Evolutionary conservation across 1,139 yeast species (phyloP).

Genomic region (Pichia sp.): DNA sequence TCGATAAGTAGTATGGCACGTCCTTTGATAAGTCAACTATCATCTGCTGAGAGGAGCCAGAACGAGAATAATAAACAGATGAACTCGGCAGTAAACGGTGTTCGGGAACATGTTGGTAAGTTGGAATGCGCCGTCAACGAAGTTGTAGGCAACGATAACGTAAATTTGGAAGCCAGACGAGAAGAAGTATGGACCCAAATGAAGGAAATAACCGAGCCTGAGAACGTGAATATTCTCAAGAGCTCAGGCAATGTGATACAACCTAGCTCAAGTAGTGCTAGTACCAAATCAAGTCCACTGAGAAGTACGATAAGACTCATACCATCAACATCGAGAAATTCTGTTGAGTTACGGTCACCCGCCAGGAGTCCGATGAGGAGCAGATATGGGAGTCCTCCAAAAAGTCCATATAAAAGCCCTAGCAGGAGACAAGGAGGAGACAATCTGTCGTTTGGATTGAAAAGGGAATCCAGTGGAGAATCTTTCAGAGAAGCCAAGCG

Average conservation of each 20-base stretch:
- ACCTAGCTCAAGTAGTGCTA: background rate
- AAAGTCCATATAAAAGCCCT: slow-evolving; percentile 3
- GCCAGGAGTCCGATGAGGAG: background rate
- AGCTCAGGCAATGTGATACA: background rate
- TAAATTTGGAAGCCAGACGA: background rate
- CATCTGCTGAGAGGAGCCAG: background rate
- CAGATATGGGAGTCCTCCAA: background rate
- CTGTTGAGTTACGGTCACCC: background rate
- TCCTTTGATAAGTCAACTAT: background rate
- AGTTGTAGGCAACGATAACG: background rate
- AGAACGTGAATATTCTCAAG: background rate
- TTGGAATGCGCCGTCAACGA: background rate
- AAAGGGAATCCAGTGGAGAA: slow-evolving; percentile 7
- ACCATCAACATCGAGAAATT: background rate
- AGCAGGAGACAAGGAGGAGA: background rate
- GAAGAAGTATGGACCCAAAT: background rate
- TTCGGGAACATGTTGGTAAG: background rate
- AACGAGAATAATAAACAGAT: background rate
- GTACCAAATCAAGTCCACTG: slow-evolving; percentile 1
- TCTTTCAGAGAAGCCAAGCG: background rate
- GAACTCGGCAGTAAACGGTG: background rate
- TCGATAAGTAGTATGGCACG: background rate
- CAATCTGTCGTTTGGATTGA: slow-evolving; percentile 9
- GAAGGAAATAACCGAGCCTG: background rate
- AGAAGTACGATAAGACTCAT: background rate